A percentile compares a stretch with the other conserved stretches of the same genome.
Conservation (phyloP, 305 asterid genomes). For the Solanum hybrid region DNA sequence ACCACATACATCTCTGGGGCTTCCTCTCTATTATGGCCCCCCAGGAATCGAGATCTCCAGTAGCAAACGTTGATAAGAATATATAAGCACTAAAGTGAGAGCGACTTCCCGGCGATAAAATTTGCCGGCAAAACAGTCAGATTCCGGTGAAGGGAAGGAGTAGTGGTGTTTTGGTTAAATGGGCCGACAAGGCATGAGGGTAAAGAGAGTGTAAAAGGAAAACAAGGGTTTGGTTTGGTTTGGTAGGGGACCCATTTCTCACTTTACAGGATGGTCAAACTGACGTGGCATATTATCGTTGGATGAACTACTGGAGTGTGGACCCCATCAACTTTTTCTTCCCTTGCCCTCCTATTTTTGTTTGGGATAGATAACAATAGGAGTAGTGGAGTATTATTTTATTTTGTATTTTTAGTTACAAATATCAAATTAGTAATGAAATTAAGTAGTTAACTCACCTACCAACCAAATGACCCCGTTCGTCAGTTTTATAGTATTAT, state of each 20-base stretch:
- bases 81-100: background rate
- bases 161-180: background rate
- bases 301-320: background rate
- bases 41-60: slow-evolving; percentile 12
- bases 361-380: background rate
- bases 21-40: background rate
- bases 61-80: background rate
- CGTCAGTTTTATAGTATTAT: background rate
- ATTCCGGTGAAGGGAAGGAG: slow-evolving; percentile 15
- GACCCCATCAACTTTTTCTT: background rate
- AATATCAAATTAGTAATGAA: background rate
- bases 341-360: background rate
- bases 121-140: background rate
- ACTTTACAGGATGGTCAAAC: slow-evolving; percentile 44
- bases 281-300: slow-evolving; percentile 20
- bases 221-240: slow-evolving; percentile 18
- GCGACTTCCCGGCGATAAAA: background rate
- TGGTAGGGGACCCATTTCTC: slow-evolving; percentile 14
- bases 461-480: background rate
- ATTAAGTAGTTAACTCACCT: background rate
- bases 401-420: background rate
- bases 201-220: slow-evolving; percentile 1
- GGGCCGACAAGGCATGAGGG: slow-evolving; percentile 44
- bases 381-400: no score
- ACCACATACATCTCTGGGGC: slow-evolving; percentile 52